Evolutionary conservation across 2,329 filamentous ascomycete species (phyloP).

Genomic region (Neofusicoccum parvum): DNA sequence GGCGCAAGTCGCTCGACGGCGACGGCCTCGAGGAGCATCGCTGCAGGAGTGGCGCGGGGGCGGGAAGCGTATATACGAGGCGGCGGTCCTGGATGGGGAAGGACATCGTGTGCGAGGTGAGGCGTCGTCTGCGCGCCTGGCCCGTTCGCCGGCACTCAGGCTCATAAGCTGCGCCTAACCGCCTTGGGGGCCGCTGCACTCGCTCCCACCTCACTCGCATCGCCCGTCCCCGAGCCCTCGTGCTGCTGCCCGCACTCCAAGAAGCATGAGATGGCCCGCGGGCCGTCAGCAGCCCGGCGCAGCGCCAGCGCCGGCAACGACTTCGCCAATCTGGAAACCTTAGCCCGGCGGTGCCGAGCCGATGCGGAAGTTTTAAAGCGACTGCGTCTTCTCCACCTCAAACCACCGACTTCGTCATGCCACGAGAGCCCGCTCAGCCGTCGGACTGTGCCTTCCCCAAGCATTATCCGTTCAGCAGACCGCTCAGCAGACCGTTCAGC

Average conservation of each 20-base stretch:
- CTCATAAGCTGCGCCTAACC: neutral
- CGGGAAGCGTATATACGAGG: no score
- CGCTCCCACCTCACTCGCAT: no score
- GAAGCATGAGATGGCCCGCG: no score
- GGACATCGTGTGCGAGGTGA: neutral
- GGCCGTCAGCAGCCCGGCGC: no score
- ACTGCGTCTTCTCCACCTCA: neutral
- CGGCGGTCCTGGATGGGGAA: neutral
- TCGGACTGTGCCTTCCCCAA: neutral
- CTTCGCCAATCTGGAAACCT: neutral
- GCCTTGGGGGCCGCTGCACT: neutral
- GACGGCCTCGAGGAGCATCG: neutral
- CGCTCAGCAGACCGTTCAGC: neutral
- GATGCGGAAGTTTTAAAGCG: conserved; percentile 9
- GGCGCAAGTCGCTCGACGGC: no score
- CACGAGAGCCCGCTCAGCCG: neutral
- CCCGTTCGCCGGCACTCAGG: neutral
- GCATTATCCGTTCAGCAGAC: neutral
- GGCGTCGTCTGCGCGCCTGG: neutral
- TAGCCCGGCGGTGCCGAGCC: neutral
- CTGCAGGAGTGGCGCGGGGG: neutral
- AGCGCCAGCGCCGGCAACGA: neutral
- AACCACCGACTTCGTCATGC: neutral
- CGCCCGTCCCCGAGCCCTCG: no score
- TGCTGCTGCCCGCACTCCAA: no score